A percentile compares a stretch with the other conserved stretches of the same genome.
phyloP scores from a whole-genome alignment of 495 filamentous ascomycete species.

The Penicillium lividum region DNA sequence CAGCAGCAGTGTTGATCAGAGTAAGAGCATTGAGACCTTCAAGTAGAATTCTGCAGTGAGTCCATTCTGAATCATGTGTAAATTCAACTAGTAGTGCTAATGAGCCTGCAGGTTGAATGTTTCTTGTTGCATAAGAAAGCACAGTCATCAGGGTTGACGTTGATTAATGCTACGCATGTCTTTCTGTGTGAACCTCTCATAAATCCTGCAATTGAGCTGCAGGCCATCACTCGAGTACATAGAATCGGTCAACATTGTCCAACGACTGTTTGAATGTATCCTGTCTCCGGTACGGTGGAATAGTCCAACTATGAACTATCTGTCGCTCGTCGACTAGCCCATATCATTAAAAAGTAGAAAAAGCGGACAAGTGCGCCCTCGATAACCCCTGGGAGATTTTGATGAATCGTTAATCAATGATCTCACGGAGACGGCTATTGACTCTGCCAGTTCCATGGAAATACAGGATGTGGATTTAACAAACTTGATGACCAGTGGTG shows the following conservation, averaged over 20 bases:
- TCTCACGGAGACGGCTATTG: constrained; percentile 61
- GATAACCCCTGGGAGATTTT: constrained; percentile 23
- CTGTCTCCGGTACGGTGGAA: constrained; percentile 85
- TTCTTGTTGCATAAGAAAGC: constrained; percentile 87
- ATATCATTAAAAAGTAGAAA: constrained; percentile 59
- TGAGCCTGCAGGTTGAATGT: constrained; percentile 59
- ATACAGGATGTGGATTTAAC: constrained; percentile 67
- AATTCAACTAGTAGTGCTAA: neutral
- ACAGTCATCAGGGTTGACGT: constrained; percentile 82
- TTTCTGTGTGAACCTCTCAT: constrained; percentile 92
- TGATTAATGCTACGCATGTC: constrained; percentile 91
- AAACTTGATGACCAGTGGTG: constrained; percentile 67
- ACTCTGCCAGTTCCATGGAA: constrained; percentile 80
- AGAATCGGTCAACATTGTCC: constrained; percentile 84
- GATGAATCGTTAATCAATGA: constrained; percentile 28
- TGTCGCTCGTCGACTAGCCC: constrained; percentile 71
- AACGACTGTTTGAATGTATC: constrained; percentile 95
- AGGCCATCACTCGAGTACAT: constrained; percentile 92
- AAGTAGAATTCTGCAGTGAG: constrained; percentile 65
- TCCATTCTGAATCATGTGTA: constrained; percentile 6
- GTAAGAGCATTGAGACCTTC: constrained; percentile 69
- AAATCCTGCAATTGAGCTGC: constrained; percentile 89
- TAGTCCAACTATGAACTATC: constrained; percentile 86
- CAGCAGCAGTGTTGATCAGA: constrained; percentile 62
- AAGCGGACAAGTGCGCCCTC: constrained; percentile 20